Evolutionary conservation across 2,329 filamentous ascomycete genomes (phyloP).

Genomic region (Fusarium miscanthi): DNA sequence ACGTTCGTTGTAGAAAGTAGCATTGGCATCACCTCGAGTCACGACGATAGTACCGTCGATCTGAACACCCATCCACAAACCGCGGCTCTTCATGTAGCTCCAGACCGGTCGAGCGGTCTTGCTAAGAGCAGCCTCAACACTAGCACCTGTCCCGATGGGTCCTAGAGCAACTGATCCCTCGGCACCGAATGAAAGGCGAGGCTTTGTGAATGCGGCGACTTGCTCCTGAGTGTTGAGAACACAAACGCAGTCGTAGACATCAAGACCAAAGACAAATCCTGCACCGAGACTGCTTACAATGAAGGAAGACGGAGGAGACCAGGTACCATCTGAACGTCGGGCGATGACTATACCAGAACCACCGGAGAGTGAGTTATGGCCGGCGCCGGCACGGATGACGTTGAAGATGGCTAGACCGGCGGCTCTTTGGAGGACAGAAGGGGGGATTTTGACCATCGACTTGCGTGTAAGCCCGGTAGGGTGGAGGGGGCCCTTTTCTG

Average conservation of each 20-base stretch:
- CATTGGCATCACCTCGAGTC: slow-evolving; percentile 81
- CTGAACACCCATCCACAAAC: slow-evolving; percentile 81
- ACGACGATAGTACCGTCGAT: slow-evolving; percentile 85
- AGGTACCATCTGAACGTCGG: slow-evolving; percentile 67
- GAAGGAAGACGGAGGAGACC: slow-evolving; percentile 80
- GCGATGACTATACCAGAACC: slow-evolving; percentile 70
- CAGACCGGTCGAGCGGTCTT: slow-evolving; percentile 70
- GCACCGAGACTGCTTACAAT: slow-evolving; percentile 76
- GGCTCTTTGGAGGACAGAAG: slow-evolving; percentile 63
- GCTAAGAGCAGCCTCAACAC: slow-evolving; percentile 57
- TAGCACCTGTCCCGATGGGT: slow-evolving; percentile 69
- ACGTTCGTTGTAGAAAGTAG: slow-evolving; percentile 76
- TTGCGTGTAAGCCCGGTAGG: slow-evolving; percentile 49
- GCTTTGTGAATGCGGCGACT: slow-evolving; percentile 73
- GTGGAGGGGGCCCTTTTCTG: slow-evolving; percentile 44
- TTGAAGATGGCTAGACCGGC: slow-evolving; percentile 73
- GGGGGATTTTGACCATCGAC: slow-evolving; percentile 53
- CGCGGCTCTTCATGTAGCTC: slow-evolving; percentile 84
- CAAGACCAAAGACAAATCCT: slow-evolving; percentile 77
- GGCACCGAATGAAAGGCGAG: slow-evolving; percentile 75
- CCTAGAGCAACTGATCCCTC: slow-evolving; percentile 75
- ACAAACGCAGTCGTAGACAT: slow-evolving; percentile 81
- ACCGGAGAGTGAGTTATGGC: slow-evolving; percentile 66
- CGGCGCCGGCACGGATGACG: slow-evolving; percentile 68
- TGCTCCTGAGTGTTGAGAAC: slow-evolving; percentile 78